Evolutionary conservation across 176 grass and related monocot species (phyloP).

Genomic region (Themeda triandra): DNA sequence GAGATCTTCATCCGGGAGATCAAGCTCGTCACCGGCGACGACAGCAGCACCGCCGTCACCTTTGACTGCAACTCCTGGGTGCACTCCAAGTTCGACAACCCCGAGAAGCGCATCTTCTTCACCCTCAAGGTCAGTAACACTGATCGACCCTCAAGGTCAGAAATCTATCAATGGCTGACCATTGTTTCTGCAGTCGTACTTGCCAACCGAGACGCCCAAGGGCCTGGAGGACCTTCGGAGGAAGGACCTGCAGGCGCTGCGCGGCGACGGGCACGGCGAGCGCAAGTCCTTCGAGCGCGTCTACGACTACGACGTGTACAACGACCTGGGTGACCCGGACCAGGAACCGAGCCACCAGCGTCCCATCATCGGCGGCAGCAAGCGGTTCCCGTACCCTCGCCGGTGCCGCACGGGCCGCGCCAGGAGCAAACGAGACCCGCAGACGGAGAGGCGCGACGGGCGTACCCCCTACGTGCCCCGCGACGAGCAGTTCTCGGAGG

Average conservation of each 20-base stretch:
- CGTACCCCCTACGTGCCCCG: conserved; percentile 56
- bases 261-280: conserved; percentile 58
- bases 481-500: conserved; percentile 82
- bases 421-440: conserved; percentile 20
- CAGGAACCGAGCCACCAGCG: background rate
- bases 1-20: conserved; percentile 71
- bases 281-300: conserved; percentile 51
- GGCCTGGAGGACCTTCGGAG: conserved; percentile 44
- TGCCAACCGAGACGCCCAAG: conserved; percentile 65
- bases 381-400: conserved; percentile 56
- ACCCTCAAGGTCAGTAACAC: conserved; percentile 7
- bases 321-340: conserved; percentile 73
- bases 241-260: conserved; percentile 53
- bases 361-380: conserved; percentile 50
- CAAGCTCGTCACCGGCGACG: conserved; percentile 41
- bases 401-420: conserved; percentile 75
- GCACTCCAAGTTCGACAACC: conserved; percentile 77
- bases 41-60: conserved; percentile 21
- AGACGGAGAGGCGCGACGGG: conserved; percentile 35
- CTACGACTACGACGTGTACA: conserved; percentile 86
- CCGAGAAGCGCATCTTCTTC: conserved; percentile 62
- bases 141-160: too few species aligned
- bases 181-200: conserved; percentile 56
- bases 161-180: too few species aligned
- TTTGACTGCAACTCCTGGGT: conserved; percentile 75